phyloP scores from a whole-genome alignment of 2,329 filamentous ascomycete genomes.

The Exophiala sp. region DNA sequence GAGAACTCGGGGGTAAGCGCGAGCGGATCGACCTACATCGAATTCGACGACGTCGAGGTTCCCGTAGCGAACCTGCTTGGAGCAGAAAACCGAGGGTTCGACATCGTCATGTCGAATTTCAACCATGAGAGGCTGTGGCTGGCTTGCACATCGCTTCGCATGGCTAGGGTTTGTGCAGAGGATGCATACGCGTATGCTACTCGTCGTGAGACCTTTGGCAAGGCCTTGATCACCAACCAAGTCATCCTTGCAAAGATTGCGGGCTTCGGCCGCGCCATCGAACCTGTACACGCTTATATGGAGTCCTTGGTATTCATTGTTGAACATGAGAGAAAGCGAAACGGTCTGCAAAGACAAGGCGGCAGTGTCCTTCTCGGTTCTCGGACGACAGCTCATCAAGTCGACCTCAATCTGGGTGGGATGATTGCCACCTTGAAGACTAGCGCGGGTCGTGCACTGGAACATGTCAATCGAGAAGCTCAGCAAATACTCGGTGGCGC shows the following conservation, averaged over 20 bases:
- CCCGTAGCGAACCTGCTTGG: slow-evolving; percentile 1
- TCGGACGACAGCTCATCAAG: background rate
- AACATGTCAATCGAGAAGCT: slow-evolving; percentile 53
- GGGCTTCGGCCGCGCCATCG: slow-evolving; percentile 52
- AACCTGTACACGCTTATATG: slow-evolving; percentile 55
- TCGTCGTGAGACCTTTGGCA: slow-evolving; percentile 55
- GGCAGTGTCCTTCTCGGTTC: background rate
- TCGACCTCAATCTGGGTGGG: slow-evolving; percentile 57
- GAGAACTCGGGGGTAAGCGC: slow-evolving; percentile 98
- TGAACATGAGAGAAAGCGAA: slow-evolving; percentile 8
- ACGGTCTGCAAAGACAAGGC: background rate
- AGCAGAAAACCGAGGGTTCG: slow-evolving; percentile 11
- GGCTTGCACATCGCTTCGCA: slow-evolving; percentile 54
- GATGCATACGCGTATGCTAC: slow-evolving; percentile 53
- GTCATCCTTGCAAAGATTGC: slow-evolving; percentile 57
- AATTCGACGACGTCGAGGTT: slow-evolving; percentile 62
- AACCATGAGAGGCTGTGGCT: slow-evolving; percentile 60
- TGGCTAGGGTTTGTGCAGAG: slow-evolving; percentile 55
- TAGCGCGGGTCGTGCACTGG: slow-evolving; percentile 50
- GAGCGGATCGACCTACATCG: slow-evolving; percentile 60
- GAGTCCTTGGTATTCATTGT: slow-evolving; percentile 26
- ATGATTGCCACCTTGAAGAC: slow-evolving; percentile 70
- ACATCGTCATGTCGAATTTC: slow-evolving; percentile 41
- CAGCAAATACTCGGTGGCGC: slow-evolving; percentile 64
- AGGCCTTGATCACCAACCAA: slow-evolving; percentile 54